Conservation (phyloP, 345 rosid species). For the Combretum micranthum region DNA sequence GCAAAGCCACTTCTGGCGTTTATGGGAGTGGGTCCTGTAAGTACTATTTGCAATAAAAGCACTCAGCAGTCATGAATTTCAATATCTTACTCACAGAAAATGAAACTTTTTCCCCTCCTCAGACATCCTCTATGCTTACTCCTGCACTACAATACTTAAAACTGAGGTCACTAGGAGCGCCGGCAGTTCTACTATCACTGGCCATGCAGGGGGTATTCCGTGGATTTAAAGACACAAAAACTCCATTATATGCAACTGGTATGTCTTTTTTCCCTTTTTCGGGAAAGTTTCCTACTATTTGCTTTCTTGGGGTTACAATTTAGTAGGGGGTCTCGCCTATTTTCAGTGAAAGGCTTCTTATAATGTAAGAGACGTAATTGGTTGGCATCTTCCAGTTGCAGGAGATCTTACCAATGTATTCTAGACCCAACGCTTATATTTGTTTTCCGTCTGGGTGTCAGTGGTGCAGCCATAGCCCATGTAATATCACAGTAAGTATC, state of each 20-base stretch:
- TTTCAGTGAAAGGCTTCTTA: background rate
- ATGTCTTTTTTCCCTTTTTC: constrained; percentile 56
- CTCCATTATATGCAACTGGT: constrained; percentile 39
- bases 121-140: constrained; percentile 62
- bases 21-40: constrained; percentile 81
- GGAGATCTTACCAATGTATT: constrained; percentile 30
- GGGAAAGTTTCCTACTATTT: too few relatives aligned
- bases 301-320: too few relatives aligned
- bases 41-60: constrained; percentile 2
- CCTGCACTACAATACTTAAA: constrained; percentile 51
- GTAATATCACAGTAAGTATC: too few relatives aligned
- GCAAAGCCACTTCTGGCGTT: constrained; percentile 73
- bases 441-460: constrained; percentile 26
- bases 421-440: constrained; percentile 31
- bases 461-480: constrained; percentile 42
- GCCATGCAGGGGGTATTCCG: constrained; percentile 63
- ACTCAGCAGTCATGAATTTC: background rate
- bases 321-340: constrained; percentile 29
- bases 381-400: constrained; percentile 13
- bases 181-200: constrained; percentile 52
- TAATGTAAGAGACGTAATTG: background rate
- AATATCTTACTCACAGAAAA: background rate
- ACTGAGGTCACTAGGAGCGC: constrained; percentile 56
- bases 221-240: too few relatives aligned
- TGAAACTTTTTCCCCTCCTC: background rate